Evolutionary conservation across 2,329 filamentous ascomycete species (phyloP).

Genomic region (Neofusicoccum kwambonambiense): DNA sequence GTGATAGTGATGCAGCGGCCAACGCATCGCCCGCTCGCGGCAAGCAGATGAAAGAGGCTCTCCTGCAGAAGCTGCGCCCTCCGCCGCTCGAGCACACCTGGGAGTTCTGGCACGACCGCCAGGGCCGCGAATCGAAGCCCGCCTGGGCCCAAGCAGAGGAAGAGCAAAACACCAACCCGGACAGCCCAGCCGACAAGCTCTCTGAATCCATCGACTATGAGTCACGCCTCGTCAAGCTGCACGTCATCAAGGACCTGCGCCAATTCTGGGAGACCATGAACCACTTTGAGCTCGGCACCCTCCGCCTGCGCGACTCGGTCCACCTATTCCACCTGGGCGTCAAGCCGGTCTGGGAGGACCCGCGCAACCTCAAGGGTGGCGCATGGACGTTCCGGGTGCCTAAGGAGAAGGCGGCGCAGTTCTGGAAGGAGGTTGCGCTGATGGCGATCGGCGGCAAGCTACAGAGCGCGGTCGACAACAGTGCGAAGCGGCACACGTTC

Average conservation of each 20-base stretch:
- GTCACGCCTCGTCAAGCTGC: conserved; percentile 46
- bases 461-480: conserved; percentile 65
- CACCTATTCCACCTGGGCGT: conserved; percentile 81
- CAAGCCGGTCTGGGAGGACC: conserved; percentile 82
- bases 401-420: conserved; percentile 66
- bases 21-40: conserved; percentile 71
- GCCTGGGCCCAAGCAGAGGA: conserved; percentile 20
- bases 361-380: conserved; percentile 80
- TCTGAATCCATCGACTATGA: conserved; percentile 36
- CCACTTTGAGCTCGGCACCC: conserved; percentile 74
- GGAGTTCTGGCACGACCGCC: conserved; percentile 54
- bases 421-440: conserved; percentile 79
- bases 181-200: conserved; percentile 19
- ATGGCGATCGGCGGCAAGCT: conserved; percentile 81
- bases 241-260: conserved; percentile 47
- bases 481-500: conserved; percentile 48
- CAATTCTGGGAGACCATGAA: conserved; percentile 55
- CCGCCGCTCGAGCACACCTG: conserved; percentile 53
- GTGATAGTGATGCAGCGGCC: conserved; percentile 59
- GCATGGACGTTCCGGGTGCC: conserved; percentile 90
- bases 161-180: conserved; percentile 28
- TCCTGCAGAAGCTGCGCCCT: conserved; percentile 47
- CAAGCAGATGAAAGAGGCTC: conserved; percentile 64
- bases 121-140: conserved; percentile 30
- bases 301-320: conserved; percentile 65